Percentiles rank a stretch among this genome's conserved stretches.
Conservation (phyloP, 768 basidiomycete genomes). For the Boletus sensibilis region DNA sequence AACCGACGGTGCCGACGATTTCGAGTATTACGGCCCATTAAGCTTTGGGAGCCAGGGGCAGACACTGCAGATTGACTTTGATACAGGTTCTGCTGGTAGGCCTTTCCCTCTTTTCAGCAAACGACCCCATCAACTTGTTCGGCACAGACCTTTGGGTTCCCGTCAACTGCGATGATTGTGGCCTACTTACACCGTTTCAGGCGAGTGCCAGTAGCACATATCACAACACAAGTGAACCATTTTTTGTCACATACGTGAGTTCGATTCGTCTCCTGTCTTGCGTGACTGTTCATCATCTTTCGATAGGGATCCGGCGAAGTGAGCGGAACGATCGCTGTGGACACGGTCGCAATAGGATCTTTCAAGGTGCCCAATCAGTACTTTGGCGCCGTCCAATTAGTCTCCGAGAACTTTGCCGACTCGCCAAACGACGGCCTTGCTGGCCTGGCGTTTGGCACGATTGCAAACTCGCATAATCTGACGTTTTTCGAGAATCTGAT, state of each 20-base stretch:
- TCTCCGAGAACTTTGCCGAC: constrained; percentile 48
- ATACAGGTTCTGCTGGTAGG: constrained; percentile 54
- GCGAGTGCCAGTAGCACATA: constrained; percentile 43
- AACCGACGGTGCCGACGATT: constrained; percentile 38
- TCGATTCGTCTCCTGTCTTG: constrained; percentile 6
- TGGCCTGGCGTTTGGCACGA: constrained; percentile 61
- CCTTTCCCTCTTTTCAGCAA: not conserved
- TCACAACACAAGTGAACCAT: constrained; percentile 27
- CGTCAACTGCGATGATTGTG: constrained; percentile 39
- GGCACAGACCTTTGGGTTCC: constrained; percentile 60
- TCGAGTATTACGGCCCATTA: constrained; percentile 46
- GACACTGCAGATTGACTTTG: constrained; percentile 54
- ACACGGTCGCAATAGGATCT: constrained; percentile 49
- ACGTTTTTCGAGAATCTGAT: constrained; percentile 71
- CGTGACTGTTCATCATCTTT: not conserved
- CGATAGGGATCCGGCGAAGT: constrained; percentile 53
- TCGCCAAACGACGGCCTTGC: constrained; percentile 57
- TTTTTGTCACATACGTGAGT: constrained; percentile 47
- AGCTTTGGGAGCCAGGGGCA: constrained; percentile 57
- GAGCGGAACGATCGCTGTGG: constrained; percentile 46
- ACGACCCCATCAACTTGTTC: too few relatives aligned
- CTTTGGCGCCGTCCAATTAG: constrained; percentile 52
- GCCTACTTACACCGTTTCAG: constrained; percentile 37
- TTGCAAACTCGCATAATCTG: constrained; percentile 43
- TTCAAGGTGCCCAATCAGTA: constrained; percentile 47